These are phyloP conservation scores for Ceratocystis cacaofunesta DNA, from an alignment of 2,329 filamentous ascomycete species.

Conservation along the genomic window DNA sequence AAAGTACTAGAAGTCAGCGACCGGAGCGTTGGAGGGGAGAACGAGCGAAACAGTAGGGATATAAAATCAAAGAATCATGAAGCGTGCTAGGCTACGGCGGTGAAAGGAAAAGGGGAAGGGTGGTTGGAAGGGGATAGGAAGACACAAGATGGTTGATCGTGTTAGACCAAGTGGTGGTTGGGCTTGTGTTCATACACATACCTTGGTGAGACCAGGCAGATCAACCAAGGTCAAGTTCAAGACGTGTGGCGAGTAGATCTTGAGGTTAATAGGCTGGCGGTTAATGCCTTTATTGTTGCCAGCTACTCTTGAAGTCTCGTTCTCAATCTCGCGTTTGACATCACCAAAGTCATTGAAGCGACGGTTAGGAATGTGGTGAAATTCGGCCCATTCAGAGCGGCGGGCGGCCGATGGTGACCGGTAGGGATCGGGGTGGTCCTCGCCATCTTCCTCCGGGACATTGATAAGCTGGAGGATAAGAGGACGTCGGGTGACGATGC, in stretches of 20 bases:
- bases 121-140: not conserved
- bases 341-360: slow-evolving; percentile 83
- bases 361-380: slow-evolving; percentile 82
- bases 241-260: slow-evolving; percentile 94
- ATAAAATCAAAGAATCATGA: too few relatives aligned
- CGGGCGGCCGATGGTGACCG: slow-evolving; percentile 57
- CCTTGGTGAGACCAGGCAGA: slow-evolving; percentile 88
- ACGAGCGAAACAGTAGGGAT: not conserved
- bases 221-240: slow-evolving; percentile 93
- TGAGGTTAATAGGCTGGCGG: slow-evolving; percentile 90
- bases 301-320: slow-evolving; percentile 79
- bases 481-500: slow-evolving; percentile 87
- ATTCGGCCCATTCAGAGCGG: slow-evolving; percentile 74
- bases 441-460: slow-evolving; percentile 60
- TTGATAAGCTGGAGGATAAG: slow-evolving; percentile 98
- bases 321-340: slow-evolving; percentile 93
- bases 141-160: not conserved
- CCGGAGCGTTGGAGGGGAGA: slow-evolving; percentile 4
- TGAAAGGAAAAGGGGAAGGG: not conserved
- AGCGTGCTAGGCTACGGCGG: too few relatives aligned
- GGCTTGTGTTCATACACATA: slow-evolving; percentile 25
- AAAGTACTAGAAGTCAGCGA: slow-evolving; percentile 8
- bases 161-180: not conserved
- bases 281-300: slow-evolving; percentile 98
- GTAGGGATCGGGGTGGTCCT: slow-evolving; percentile 56